Evolutionary conservation across 192 early-diverging fungal species (phyloP).

Genomic region (Rhizoclosmatium globosum): DNA sequence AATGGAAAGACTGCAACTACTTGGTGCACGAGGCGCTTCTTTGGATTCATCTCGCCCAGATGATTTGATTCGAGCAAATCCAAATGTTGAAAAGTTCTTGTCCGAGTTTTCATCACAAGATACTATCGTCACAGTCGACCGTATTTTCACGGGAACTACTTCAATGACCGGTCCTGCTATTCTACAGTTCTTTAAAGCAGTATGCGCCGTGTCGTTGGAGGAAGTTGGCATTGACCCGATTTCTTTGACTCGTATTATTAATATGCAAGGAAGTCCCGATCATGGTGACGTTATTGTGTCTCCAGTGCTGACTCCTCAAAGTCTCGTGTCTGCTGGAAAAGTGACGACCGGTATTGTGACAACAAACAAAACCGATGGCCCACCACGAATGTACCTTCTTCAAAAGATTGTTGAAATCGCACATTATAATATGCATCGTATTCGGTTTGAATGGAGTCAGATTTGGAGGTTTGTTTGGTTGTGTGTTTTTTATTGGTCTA

Average conservation of each 20-base stretch:
- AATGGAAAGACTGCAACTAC: constrained; percentile 87
- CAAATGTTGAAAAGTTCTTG: constrained; percentile 53
- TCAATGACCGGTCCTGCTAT: constrained; percentile 84
- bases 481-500: constrained; percentile 47
- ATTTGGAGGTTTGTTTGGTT: constrained; percentile 68
- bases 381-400: constrained; percentile 87
- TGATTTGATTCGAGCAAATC: constrained; percentile 14
- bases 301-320: background rate
- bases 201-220: constrained; percentile 87
- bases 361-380: constrained; percentile 38
- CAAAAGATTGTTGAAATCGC: constrained; percentile 96
- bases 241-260: constrained; percentile 27
- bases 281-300: constrained; percentile 46
- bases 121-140: constrained; percentile 83
- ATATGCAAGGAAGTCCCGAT: constrained; percentile 8
- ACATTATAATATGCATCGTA: constrained; percentile 97
- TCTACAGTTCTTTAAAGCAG: constrained; percentile 86
- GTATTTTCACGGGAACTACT: constrained; percentile 82
- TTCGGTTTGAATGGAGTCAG: constrained; percentile 94
- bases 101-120: constrained; percentile 66
- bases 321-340: background rate
- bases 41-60: constrained; percentile 25
- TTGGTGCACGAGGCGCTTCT: constrained; percentile 41
- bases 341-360: constrained; percentile 19
- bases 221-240: constrained; percentile 75